Evolutionary conservation across 176 grass and related monocot genomes (phyloP).

Genomic region (Carex kokanica): DNA sequence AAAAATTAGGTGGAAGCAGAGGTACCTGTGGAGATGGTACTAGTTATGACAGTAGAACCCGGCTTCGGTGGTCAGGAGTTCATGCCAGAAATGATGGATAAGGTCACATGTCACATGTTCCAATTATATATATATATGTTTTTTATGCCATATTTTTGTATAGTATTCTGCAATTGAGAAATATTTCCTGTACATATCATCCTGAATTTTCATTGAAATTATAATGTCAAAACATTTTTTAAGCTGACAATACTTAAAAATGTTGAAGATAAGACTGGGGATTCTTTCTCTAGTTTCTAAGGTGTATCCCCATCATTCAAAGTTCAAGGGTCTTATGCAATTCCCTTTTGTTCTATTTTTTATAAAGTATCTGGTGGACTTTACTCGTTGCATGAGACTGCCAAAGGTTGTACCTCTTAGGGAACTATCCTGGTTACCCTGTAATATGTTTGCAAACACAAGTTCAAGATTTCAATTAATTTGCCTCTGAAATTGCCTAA

Average conservation of each 20-base stretch:
- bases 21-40: constrained; percentile 83
- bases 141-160: not conserved
- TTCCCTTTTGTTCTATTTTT: not conserved
- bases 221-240: not conserved
- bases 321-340: not conserved
- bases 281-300: not conserved
- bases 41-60: constrained; percentile 97
- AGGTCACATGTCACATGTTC: constrained; percentile 51
- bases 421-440: not conserved
- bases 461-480: not conserved
- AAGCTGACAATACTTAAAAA: not conserved
- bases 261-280: not conserved
- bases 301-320: not conserved
- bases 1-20: constrained; percentile 74
- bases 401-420: not conserved
- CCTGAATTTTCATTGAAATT: not conserved
- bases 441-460: not conserved
- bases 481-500: not conserved
- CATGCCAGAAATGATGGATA: constrained; percentile 98
- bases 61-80: constrained; percentile 98
- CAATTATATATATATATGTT: not conserved
- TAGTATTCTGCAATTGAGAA: constrained; percentile 2
- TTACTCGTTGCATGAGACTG: not conserved
- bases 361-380: not conserved
- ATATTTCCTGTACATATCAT: not conserved